Conservation (phyloP, 495 filamentous ascomycete species). For the Amniculicola lignicola region DNA sequence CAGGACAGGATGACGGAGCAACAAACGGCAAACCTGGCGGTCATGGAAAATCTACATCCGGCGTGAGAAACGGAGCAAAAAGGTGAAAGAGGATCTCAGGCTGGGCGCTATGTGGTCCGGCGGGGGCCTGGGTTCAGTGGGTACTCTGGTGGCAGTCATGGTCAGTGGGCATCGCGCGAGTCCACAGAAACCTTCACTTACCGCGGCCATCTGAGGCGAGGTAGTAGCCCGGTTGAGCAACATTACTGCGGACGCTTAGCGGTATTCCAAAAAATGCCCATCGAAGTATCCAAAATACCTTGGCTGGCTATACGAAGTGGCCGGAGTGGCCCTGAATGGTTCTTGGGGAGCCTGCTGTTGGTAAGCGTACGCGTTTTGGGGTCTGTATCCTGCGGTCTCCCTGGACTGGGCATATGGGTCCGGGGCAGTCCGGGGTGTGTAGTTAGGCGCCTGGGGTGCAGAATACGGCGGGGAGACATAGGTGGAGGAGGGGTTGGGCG, state of each 20-base stretch:
- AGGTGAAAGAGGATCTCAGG: not conserved
- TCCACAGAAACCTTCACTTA: constrained; percentile 10
- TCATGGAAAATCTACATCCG: constrained; percentile 29
- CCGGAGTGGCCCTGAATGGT: constrained; percentile 1
- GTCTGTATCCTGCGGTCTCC: constrained; percentile 2
- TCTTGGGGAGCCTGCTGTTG: constrained; percentile 5
- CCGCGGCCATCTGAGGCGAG: constrained; percentile 32
- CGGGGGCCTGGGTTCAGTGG: constrained; percentile 9
- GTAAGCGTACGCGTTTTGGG: constrained; percentile 12
- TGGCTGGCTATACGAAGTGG: not conserved
- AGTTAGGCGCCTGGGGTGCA: not conserved
- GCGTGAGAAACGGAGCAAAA: constrained; percentile 11
- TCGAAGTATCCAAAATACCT: constrained; percentile 36
- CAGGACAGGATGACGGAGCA: constrained; percentile 8
- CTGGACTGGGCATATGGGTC: not conserved
- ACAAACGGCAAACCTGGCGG: constrained; percentile 24
- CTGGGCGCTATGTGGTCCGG: too few species aligned
- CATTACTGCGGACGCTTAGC: constrained; percentile 29
- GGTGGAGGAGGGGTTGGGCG: not conserved
- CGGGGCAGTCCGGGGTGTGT: not conserved
- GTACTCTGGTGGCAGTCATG: constrained; percentile 16
- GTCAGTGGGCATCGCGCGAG: constrained; percentile 4
- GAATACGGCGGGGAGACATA: not conserved
- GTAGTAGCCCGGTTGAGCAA: constrained; percentile 29
- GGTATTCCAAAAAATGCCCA: constrained; percentile 31